Evolutionary conservation across 2,329 filamentous ascomycete species (phyloP), one percentile per base, ranked within the genome.

Genomic region (Exophiala mesophila): DNA sequence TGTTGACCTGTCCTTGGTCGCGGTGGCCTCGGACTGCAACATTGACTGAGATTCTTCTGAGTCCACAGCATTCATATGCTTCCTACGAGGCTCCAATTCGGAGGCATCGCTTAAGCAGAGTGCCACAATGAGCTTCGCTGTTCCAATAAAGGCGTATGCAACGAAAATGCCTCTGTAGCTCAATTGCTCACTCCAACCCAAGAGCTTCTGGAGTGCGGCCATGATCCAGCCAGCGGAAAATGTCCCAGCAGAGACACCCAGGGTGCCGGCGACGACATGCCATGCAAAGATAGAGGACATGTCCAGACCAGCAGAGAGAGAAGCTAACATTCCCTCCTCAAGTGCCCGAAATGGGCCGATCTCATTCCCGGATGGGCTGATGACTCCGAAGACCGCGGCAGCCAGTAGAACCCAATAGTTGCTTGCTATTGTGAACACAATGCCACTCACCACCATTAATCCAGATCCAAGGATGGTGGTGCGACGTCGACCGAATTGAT

Each of bases 311-410:
- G 45, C 36, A 5, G 47, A 50, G 7, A 55, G 41, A 36, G 62
- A 61, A 2, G 61, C 64, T 42, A 8, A 60, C 63, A 21, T 49
- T 54, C 20, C 68, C 67, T 81, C 77, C 55, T 82, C 78, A 17
- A 81, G 68, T 15, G 78, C 77, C 18, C 73, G 67, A 46, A 82
- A 81, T 0, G 78, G 78, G 0, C 77, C 78, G 32, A 81, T 80
- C 55, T 82, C 78, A 47, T 77, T 80, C 3, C 77, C 78, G 55
- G 75, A 76, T 0, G 59, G 2, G 58, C 76, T 80, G 20, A 83
- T 78, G 29, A 82, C 77, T 3, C 79, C 79, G 6, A 81, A 48
- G 15, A 82, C 67, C 13, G 74, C 74, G 2, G 76, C 78, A 8
- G 61, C 49, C 7, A 83, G 65, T 34, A 83, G 59, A 1, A 78